A percentile compares a stretch with the other conserved stretches of the same genome.
These are phyloP conservation scores for Phytophthora chlamydospora DNA, from an alignment of 352 stramenopile genomes.

Conservation along the genomic window DNA sequence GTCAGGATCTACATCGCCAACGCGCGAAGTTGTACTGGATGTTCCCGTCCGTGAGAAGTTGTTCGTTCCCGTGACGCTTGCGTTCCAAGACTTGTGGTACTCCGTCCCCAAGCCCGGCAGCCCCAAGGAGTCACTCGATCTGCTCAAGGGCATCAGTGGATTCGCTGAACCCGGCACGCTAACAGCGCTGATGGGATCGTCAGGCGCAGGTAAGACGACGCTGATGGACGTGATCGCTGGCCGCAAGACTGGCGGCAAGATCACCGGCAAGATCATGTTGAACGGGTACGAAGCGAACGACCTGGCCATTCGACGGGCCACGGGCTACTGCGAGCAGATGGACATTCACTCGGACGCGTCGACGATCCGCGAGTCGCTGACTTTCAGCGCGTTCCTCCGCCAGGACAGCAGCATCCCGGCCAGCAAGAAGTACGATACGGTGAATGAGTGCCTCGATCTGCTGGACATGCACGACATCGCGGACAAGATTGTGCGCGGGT, in stretches of 20 bases:
- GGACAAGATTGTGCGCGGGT: constrained; percentile 40
- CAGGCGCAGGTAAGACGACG: constrained; percentile 74
- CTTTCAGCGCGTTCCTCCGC: constrained; percentile 33
- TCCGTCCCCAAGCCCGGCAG: constrained; percentile 38
- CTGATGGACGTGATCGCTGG: constrained; percentile 91
- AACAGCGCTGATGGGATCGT: constrained; percentile 86
- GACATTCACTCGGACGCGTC: constrained; percentile 84
- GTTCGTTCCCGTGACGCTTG: constrained; percentile 36
- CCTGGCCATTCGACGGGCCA: constrained; percentile 48
- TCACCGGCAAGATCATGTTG: constrained; percentile 57
- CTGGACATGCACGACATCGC: constrained; percentile 45
- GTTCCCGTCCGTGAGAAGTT: constrained; percentile 18
- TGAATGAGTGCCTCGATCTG: constrained; percentile 42
- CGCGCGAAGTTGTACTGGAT: constrained; percentile 14
- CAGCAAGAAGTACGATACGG: constrained; percentile 41
- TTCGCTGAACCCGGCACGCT: constrained; percentile 56
- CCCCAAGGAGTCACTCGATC: constrained; percentile 34
- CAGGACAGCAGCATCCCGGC: constrained; percentile 31
- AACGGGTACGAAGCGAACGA: constrained; percentile 49
- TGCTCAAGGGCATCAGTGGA: constrained; percentile 62
- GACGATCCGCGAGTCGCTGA: constrained; percentile 76
- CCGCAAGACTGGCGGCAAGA: constrained; percentile 61
- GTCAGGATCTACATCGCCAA: constrained; percentile 6
- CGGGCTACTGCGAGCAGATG: constrained; percentile 74
- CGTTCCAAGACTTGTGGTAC: constrained; percentile 42